Conservation (phyloP, 164 flowering plant genomes). For the Aristolochia contorta region DNA sequence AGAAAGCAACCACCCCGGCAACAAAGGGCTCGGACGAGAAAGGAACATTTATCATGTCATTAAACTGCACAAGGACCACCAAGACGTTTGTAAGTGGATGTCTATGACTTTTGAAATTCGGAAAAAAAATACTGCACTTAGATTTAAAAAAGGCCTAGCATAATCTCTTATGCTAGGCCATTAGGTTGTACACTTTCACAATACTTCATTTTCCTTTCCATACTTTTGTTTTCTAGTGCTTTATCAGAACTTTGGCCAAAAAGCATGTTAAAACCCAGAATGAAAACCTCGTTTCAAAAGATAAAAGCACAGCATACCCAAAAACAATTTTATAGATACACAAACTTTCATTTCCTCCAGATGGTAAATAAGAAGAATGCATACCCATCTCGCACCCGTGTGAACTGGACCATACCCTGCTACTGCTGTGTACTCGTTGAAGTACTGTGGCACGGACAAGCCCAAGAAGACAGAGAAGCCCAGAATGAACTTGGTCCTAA, state of each 20-base stretch:
- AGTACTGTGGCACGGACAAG: constrained; percentile 85
- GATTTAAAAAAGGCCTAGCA: too few relatives aligned
- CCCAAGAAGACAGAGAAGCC: constrained; percentile 94
- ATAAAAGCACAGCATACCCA: too few relatives aligned
- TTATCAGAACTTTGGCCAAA: neutral
- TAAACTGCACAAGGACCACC: constrained; percentile 55
- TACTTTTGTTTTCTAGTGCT: too few relatives aligned
- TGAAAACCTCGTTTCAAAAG: too few relatives aligned
- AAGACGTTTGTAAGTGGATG: too few relatives aligned
- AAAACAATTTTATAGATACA: too few relatives aligned
- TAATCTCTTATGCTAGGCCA: too few relatives aligned
- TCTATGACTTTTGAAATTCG: too few relatives aligned
- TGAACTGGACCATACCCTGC: constrained; percentile 88
- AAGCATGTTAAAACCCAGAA: neutral
- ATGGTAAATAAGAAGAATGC: neutral
- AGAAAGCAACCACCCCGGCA: constrained; percentile 62
- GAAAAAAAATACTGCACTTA: too few relatives aligned
- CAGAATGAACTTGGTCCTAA: constrained; percentile 76
- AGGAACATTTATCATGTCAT: constrained; percentile 79
- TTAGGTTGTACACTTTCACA: too few relatives aligned
- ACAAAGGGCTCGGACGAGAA: constrained; percentile 87
- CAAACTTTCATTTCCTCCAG: too few relatives aligned
- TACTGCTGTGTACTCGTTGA: constrained; percentile 74
- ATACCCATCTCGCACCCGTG: constrained; percentile 81
- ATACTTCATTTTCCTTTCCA: too few relatives aligned